These are phyloP conservation scores for Dothistroma pini DNA, from an alignment of 2,329 filamentous ascomycete species.

Conservation along the genomic window DNA sequence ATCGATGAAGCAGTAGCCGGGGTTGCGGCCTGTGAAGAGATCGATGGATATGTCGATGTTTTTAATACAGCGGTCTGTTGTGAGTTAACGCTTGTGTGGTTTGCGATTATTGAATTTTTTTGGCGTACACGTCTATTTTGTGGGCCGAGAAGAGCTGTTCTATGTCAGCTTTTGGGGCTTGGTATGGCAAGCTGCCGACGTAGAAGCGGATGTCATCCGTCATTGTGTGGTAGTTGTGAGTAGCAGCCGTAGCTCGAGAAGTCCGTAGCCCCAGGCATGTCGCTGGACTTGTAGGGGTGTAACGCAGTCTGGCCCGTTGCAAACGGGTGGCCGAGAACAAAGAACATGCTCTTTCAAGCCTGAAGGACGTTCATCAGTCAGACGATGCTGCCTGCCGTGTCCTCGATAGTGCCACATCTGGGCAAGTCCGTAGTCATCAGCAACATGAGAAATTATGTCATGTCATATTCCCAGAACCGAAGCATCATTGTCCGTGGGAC, in stretches of 20 bases:
- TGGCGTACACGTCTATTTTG: constrained; percentile 34
- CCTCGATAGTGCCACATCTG: too few relatives aligned
- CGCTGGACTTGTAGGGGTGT: too few relatives aligned
- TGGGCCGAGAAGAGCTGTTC: constrained; percentile 45
- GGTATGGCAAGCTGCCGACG: constrained; percentile 54
- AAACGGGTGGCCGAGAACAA: too few relatives aligned
- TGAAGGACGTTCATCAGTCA: too few relatives aligned
- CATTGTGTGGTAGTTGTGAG: background rate
- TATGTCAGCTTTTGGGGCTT: constrained; percentile 50
- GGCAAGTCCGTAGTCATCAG: too few relatives aligned
- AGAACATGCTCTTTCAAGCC: too few relatives aligned
- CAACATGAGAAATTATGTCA: too few relatives aligned
- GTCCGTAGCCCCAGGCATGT: too few relatives aligned
- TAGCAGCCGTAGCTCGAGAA: background rate
- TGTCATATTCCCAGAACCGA: too few relatives aligned
- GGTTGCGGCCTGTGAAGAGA: constrained; percentile 64
- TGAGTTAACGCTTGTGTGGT: background rate
- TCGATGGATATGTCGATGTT: constrained; percentile 67
- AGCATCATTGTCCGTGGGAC: too few relatives aligned
- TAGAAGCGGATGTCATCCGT: constrained; percentile 38
- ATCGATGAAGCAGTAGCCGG: constrained; percentile 72
- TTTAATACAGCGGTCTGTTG: background rate
- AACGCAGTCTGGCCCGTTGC: too few relatives aligned
- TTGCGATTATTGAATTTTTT: background rate
- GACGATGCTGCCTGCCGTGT: too few relatives aligned